These are phyloP conservation scores for Senna tora DNA, from an alignment of 306 rosid genomes.

Conservation along the genomic window DNA sequence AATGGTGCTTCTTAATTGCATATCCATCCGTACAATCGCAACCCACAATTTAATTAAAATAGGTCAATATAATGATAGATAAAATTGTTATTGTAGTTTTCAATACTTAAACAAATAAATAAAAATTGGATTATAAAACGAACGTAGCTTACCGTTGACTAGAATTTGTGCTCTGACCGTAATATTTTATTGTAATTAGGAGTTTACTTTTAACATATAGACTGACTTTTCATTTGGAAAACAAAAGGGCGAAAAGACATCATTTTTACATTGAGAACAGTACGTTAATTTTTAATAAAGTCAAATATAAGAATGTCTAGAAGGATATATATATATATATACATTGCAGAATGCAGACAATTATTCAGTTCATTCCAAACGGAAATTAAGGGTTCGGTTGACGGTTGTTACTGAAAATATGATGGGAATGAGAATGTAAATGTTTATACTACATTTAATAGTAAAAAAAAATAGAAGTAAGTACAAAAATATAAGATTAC, in stretches of 20 bases:
- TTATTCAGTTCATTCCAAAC: not conserved
- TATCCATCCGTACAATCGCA: too few species aligned
- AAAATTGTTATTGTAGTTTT: too few species aligned
- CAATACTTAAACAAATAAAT: not conserved
- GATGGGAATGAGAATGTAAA: too few species aligned
- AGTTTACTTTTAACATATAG: not conserved
- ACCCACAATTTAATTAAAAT: too few species aligned
- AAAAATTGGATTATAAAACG: not conserved
- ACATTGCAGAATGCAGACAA: too few species aligned
- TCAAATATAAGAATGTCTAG: conserved; percentile 26
- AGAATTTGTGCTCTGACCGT: conserved; percentile 9
- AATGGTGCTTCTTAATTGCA: not conserved
- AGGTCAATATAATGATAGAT: too few species aligned
- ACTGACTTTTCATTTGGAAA: conserved; percentile 17
- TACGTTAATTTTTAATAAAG: not conserved
- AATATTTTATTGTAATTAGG: conserved; percentile 1
- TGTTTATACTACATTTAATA: too few species aligned
- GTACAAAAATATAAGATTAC: too few species aligned
- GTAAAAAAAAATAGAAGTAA: too few species aligned
- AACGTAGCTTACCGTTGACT: not conserved
- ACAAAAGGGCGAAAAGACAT: not conserved
- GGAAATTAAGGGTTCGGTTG: too few species aligned
- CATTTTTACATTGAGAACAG: not conserved
- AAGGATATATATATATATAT: not conserved
- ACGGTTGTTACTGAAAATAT: too few species aligned